Evolutionary conservation across 768 basidiomycete genomes (phyloP).

Genomic region (Boletus pseudopeckii): DNA sequence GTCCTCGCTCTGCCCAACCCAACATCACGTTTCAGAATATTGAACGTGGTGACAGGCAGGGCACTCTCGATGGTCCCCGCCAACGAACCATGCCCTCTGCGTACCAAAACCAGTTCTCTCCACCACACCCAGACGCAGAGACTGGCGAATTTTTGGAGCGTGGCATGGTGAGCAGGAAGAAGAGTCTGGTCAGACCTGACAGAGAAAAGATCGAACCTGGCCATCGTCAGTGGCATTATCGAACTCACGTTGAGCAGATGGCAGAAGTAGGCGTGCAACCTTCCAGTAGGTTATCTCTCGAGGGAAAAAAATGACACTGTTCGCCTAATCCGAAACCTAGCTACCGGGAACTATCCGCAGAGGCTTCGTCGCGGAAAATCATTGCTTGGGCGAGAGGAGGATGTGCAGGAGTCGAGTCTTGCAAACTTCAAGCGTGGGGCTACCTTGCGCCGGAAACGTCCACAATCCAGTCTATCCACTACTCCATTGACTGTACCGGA

Average conservation of each 20-base stretch:
- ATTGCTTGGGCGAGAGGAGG: slow-evolving; percentile 85
- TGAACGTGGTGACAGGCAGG: slow-evolving; percentile 68
- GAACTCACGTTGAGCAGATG: slow-evolving; percentile 77
- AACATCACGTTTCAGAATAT: slow-evolving; percentile 67
- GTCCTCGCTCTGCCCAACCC: slow-evolving; percentile 23
- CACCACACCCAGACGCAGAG: slow-evolving; percentile 35
- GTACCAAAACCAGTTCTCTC: slow-evolving; percentile 45
- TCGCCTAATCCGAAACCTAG: slow-evolving; percentile 32
- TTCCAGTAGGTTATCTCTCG: slow-evolving; percentile 58
- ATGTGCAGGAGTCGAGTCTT: slow-evolving; percentile 86
- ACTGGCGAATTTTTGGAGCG: slow-evolving; percentile 40
- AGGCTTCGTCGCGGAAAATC: slow-evolving; percentile 81
- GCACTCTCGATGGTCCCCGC: slow-evolving; percentile 52
- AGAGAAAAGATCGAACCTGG: slow-evolving; percentile 94
- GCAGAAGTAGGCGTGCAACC: slow-evolving; percentile 69
- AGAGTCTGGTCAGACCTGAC: slow-evolving; percentile 89
- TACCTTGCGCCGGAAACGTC: slow-evolving; percentile 70
- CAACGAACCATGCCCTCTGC: slow-evolving; percentile 44
- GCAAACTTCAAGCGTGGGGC: slow-evolving; percentile 86
- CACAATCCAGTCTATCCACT: slow-evolving; percentile 40
- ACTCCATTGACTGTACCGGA: slow-evolving; percentile 37
- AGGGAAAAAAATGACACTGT: not conserved
- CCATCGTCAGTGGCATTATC: slow-evolving; percentile 94
- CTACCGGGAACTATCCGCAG: slow-evolving; percentile 76
- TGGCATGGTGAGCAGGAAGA: slow-evolving; percentile 70